phyloP scores from a whole-genome alignment of 495 filamentous ascomycete genomes.

The Daldinia grandis region DNA sequence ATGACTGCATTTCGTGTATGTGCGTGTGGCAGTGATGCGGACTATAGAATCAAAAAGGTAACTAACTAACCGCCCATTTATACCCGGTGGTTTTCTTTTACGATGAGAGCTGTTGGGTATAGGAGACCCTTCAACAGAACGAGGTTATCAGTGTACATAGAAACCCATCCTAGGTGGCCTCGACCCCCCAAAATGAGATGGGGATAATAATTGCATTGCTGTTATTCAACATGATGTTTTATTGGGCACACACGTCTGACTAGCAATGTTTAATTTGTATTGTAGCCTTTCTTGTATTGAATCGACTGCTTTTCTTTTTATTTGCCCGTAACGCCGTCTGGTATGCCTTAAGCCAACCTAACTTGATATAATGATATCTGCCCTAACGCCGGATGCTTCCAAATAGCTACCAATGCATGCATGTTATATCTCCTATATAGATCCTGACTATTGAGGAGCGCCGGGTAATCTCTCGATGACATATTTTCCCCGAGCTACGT shows the following conservation, averaged over 20 bases:
- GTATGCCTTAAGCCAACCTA: conserved; percentile 16
- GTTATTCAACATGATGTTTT: conserved; percentile 36
- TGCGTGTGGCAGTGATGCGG: conserved; percentile 9
- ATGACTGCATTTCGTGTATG: conserved; percentile 10
- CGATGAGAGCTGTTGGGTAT: conserved; percentile 9
- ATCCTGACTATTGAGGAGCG: conserved; percentile 58
- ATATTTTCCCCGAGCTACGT: conserved; percentile 83
- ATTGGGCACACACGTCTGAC: not conserved
- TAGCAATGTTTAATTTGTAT: not conserved
- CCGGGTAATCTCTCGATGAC: conserved; percentile 91
- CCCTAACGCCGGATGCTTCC: conserved; percentile 24
- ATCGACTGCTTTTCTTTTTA: conserved; percentile 10
- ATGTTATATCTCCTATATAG: not conserved
- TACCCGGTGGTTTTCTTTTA: conserved; percentile 23
- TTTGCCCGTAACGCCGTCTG: conserved; percentile 18
- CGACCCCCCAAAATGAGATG: conserved; percentile 6
- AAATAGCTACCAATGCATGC: not conserved
- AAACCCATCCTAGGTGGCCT: conserved; percentile 21
- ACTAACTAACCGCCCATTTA: conserved; percentile 13
- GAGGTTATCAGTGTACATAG: conserved; percentile 37
- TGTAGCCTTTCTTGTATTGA: not conserved
- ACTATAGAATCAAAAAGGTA: conserved; percentile 15
- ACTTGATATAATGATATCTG: not conserved
- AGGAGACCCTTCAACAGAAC: conserved; percentile 33
- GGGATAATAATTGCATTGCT: conserved; percentile 38